Evolutionary conservation across 1,284 basidiomycete genomes (phyloP).

Genomic region (Apiotrichum veenhuisii): DNA sequence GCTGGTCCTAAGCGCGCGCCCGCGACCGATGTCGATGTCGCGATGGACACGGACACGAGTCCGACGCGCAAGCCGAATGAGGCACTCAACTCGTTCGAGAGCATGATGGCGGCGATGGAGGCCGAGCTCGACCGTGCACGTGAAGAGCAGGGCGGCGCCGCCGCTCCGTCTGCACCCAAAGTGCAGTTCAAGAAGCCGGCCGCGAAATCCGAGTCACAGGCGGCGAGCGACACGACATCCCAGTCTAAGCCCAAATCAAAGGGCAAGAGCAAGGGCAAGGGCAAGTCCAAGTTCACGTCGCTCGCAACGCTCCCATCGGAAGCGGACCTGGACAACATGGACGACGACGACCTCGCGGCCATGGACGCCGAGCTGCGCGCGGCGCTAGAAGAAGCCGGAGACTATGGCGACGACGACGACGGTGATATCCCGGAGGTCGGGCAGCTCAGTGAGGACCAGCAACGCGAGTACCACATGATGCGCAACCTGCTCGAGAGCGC

Average conservation of each 20-base stretch:
- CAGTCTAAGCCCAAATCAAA: not conserved
- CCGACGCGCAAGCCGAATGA: conserved; percentile 51
- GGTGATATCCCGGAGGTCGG: conserved; percentile 49
- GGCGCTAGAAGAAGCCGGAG: conserved; percentile 57
- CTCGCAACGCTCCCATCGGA: conserved; percentile 38
- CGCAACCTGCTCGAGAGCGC: conserved; percentile 93
- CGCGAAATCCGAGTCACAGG: not conserved
- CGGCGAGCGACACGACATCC: not conserved
- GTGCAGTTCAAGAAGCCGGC: conserved; percentile 7
- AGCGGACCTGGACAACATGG: conserved; percentile 54
- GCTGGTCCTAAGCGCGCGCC: not conserved
- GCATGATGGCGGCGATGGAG: conserved; percentile 93
- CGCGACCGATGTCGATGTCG: not conserved
- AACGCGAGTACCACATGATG: conserved; percentile 80
- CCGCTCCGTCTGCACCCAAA: not conserved
- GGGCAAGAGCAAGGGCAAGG: conserved; percentile 7
- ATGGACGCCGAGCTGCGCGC: conserved; percentile 81
- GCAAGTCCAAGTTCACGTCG: conserved; percentile 1
- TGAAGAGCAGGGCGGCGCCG: not conserved
- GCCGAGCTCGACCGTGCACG: conserved; percentile 58
- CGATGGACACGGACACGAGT: not conserved
- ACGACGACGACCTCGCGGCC: conserved; percentile 62
- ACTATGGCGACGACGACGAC: conserved; percentile 48
- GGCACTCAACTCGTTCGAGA: conserved; percentile 83
- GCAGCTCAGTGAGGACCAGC: conserved; percentile 56